Evolutionary conservation across 129 eudicot species (phyloP), one percentile per base, ranked within the genome.

Genomic region (Artemisia argyi): DNA sequence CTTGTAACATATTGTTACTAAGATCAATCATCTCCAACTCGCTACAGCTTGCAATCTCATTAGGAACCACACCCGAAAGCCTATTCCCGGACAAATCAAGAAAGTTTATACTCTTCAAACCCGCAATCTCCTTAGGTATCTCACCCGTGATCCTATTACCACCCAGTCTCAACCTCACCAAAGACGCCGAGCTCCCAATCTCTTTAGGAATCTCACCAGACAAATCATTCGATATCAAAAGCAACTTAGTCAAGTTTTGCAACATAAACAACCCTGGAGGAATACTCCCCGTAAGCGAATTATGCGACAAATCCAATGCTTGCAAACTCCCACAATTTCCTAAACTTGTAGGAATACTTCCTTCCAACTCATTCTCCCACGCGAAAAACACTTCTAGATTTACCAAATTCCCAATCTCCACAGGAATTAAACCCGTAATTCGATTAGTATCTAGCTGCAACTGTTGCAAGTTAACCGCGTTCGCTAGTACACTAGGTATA

Each of bases 371-470:
- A 58, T 88, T 88, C 35, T 84, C 78, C 95, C 91, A 88, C 26
- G 88, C 95, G 16, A 88, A 85, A 28, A 88, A 83, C 76, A 88
- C 91, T 39, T 74, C 62, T 14, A 88, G 85, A 63, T 83, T 83
- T 0, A 54, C 16, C 26, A 88, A 78, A 9, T 46, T 56, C 14
- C 91, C 95, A 14, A 88, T 12, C 78, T 81, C 83, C 1, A 71
- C 28, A 17, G 95, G 95, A 67, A 88, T 74, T 54, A 83, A 48
- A 15, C 95, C 91, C 1, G 91, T 78, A 15, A 88, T 78, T 63
- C 85, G 95, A 74, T 88, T 88, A 0, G 88, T 88, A 18, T 88
- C 95, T 19, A 88, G 79, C 77, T 88, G 91, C 62, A 88, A 67
- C n/a, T 88, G 95, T 4, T 80, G 79, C 46, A 88, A 77, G 67